Base-by-base conservation (phyloP, 139 green algal species). In the Closterium sp. region DNA sequence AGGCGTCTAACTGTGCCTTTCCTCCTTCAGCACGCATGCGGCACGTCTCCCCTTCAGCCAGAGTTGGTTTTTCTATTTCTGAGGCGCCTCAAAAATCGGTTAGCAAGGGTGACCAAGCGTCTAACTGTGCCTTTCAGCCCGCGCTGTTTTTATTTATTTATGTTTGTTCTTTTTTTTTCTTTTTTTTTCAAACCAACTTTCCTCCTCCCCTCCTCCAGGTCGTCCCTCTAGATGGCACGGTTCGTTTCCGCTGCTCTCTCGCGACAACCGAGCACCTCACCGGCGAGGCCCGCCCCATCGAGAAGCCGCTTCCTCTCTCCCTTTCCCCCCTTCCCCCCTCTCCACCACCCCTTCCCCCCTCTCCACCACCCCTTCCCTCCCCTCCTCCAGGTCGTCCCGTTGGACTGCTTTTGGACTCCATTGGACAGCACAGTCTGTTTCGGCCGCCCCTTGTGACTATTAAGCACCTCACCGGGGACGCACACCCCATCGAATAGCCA, bases 401-500 rank as follows among this genome's bases (percentile, higher is more conserved):
- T n/a, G n/a, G n/a, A n/a, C n/a, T n/a, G n/a, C n/a, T n/a, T n/a
- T n/a, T n/a, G n/a, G n/a, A n/a, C n/a, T n/a, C 94, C 94, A 19
- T 23, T 96, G 6, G 94, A 96, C 89, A 93, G 94, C 38, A 33
- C 38, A 4, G 93, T 95, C 30, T 83, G 92, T 19, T 34, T 88
- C 34, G 94, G 94, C 55, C 86, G n/a, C 21, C 89, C 91, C 34
- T 88, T 3, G 89, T 95, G 25, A 93, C 84, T 21, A 84, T 94
- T 7, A 91, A 96, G 88, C 94, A 96, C 90, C 90, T 96, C 66
- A 96, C 94, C 7, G 94, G 94, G 1, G 94, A 96, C 34, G 81
- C 92, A 23, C 33, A 89, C 85, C 94, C 94, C 23, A 33, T 91
- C 76, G 16, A 33, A 28, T 90, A 91, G 84, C 69, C 6, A 12